Percentiles rank a stretch among this genome's conserved stretches.
Evolutionary conservation across 2,329 filamentous ascomycete species (phyloP).

Genomic region (Paraphaeosphaeria minitans): DNA sequence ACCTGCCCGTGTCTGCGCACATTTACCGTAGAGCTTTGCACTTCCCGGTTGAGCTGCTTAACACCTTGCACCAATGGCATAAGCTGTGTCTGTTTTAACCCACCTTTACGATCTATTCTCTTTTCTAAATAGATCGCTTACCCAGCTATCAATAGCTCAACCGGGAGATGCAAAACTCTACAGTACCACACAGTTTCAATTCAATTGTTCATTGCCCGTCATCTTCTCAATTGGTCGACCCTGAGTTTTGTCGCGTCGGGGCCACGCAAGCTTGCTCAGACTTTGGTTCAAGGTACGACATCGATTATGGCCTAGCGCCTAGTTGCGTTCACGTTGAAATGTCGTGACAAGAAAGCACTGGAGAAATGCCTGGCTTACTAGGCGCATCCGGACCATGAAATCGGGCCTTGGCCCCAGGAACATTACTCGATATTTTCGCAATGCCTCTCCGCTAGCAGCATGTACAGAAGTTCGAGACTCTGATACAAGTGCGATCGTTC

Average conservation of each 20-base stretch:
- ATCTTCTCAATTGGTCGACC: background rate
- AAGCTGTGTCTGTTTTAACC: too few species aligned
- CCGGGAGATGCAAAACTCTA: too few species aligned
- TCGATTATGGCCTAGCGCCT: background rate
- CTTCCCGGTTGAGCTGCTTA: too few species aligned
- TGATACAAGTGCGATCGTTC: background rate
- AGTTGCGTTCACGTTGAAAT: background rate
- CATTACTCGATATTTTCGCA: background rate
- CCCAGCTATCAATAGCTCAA: too few species aligned
- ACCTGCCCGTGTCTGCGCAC: background rate
- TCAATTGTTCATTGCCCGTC: background rate
- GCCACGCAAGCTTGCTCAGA: background rate
- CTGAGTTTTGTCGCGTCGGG: background rate
- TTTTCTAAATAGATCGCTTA: too few species aligned
- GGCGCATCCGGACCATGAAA: background rate
- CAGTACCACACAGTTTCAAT: background rate
- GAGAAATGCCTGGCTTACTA: background rate
- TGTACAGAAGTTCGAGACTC: background rate
- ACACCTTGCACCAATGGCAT: too few species aligned
- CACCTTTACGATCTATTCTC: too few species aligned
- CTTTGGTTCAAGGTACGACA: background rate
- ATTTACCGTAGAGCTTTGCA: too few species aligned
- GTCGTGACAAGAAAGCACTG: background rate
- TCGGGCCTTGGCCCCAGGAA: background rate
- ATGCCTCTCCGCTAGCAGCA: background rate